A percentile compares a stretch with the other conserved stretches of the same genome.
Evolutionary conservation across 1,284 basidiomycete species (phyloP).

Genomic region (Puccinia coronata): DNA sequence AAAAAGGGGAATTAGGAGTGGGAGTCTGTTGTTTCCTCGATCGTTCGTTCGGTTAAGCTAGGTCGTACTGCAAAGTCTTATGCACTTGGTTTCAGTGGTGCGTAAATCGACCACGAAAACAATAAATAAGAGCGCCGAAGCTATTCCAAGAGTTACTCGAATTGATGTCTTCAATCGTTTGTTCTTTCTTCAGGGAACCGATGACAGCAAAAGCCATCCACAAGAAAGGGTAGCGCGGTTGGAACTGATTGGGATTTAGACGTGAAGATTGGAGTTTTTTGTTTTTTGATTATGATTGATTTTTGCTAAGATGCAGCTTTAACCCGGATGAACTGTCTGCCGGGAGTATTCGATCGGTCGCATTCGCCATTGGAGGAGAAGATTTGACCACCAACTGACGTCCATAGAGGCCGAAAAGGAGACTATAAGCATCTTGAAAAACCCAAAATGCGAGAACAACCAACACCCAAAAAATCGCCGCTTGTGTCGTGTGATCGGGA

Average conservation of each 20-base stretch:
- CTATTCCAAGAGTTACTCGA: neutral
- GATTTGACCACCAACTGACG: neutral
- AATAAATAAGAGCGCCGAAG: neutral
- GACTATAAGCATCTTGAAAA: constrained; percentile 13
- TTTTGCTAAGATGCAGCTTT: neutral
- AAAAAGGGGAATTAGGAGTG: neutral
- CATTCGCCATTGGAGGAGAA: neutral
- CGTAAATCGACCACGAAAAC: neutral
- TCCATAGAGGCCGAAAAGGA: constrained; percentile 12
- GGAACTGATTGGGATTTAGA: neutral
- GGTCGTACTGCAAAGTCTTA: neutral
- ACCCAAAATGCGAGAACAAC: constrained; percentile 25
- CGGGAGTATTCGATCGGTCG: neutral
- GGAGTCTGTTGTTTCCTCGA: neutral
- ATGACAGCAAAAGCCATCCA: neutral
- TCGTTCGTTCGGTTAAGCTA: neutral
- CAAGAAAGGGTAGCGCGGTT: neutral
- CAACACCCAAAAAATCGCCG: constrained; percentile 11
- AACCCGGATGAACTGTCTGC: neutral
- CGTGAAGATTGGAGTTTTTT: neutral
- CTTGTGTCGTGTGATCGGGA: neutral
- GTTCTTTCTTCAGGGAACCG: neutral
- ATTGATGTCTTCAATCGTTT: neutral
- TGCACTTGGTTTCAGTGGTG: neutral
- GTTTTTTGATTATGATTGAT: constrained; percentile 15